Conservation (phyloP, 208 protist species). For the Wallacemonas sp. region DNA sequence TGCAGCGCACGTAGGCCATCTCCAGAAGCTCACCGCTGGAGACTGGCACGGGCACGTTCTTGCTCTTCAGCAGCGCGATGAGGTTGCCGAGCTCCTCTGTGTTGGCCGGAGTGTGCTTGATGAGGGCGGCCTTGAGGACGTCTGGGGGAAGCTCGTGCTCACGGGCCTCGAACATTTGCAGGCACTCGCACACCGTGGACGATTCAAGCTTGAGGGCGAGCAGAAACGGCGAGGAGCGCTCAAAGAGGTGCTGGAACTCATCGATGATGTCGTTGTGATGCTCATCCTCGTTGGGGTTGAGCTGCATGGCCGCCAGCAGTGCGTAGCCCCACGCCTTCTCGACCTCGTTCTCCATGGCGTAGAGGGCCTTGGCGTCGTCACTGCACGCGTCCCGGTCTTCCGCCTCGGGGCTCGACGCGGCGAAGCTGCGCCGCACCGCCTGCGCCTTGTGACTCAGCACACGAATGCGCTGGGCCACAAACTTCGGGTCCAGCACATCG, state of each 20-base stretch:
- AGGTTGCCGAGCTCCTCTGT: constrained; percentile 40
- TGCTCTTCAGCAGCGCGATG: constrained; percentile 43
- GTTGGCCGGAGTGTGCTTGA: constrained; percentile 44
- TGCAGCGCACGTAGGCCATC: constrained; percentile 64
- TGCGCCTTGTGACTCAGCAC: constrained; percentile 21
- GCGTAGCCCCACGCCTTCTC: constrained; percentile 66
- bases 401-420: constrained; percentile 7
- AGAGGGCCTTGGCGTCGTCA: constrained; percentile 14
- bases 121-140: constrained; percentile 57
- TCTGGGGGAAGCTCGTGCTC: constrained; percentile 42
- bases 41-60: constrained; percentile 43
- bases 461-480: constrained; percentile 28
- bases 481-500: constrained; percentile 48
- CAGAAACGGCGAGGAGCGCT: constrained; percentile 62
- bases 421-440: constrained; percentile 3
- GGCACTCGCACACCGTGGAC: constrained; percentile 34
- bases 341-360: constrained; percentile 24
- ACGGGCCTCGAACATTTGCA: constrained; percentile 30
- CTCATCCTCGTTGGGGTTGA: constrained; percentile 63
- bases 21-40: constrained; percentile 55
- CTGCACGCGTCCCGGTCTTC: constrained; percentile 8
- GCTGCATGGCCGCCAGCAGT: constrained; percentile 52
- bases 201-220: constrained; percentile 43
- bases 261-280: constrained; percentile 70
- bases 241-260: constrained; percentile 62